Conservation (phyloP, 2,329 filamentous ascomycete genomes). For the Diaporthe citrichinensis region DNA sequence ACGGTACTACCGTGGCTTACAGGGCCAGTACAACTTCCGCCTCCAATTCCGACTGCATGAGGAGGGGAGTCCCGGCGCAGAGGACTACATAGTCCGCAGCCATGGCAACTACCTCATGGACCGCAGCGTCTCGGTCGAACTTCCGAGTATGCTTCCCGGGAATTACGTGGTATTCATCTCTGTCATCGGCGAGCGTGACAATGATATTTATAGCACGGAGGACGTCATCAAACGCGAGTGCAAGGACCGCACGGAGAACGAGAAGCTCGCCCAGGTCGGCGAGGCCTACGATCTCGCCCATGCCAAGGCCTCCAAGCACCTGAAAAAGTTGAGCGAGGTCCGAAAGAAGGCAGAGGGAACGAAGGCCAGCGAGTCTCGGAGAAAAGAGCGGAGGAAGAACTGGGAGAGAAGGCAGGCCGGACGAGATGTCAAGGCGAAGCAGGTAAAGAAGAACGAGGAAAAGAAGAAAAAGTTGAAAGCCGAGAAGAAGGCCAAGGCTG, state of each 20-base stretch:
- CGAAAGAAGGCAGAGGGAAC: conserved; percentile 65
- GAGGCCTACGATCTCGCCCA: conserved; percentile 80
- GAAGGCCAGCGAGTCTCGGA: conserved; percentile 60
- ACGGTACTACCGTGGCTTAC: conserved; percentile 69
- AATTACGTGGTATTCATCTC: conserved; percentile 83
- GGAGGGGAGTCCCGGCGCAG: conserved; percentile 56
- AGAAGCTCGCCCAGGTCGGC: conserved; percentile 81
- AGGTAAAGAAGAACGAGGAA: conserved; percentile 58
- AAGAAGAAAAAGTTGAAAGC: conserved; percentile 56
- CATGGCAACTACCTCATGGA: conserved; percentile 72
- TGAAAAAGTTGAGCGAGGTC: conserved; percentile 60
- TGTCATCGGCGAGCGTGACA: conserved; percentile 75
- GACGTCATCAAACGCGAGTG: conserved; percentile 77
- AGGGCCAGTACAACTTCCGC: conserved; percentile 69
- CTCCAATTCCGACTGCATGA: conserved; percentile 68
- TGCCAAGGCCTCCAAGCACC: conserved; percentile 63
- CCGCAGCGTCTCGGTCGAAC: conserved; percentile 82
- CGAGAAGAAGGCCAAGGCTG: conserved; percentile 54
- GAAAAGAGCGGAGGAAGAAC: conserved; percentile 56
- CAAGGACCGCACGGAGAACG: conserved; percentile 75
- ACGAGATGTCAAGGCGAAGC: conserved; percentile 55
- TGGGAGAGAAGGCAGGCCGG: conserved; percentile 56
- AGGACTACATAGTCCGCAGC: conserved; percentile 69
- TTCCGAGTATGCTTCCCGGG: conserved; percentile 78
- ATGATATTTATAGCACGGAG: conserved; percentile 68